These are phyloP conservation scores for Moesziomyces globuligerus DNA, from an alignment of 1,284 basidiomycete species.

Conservation along the genomic window DNA sequence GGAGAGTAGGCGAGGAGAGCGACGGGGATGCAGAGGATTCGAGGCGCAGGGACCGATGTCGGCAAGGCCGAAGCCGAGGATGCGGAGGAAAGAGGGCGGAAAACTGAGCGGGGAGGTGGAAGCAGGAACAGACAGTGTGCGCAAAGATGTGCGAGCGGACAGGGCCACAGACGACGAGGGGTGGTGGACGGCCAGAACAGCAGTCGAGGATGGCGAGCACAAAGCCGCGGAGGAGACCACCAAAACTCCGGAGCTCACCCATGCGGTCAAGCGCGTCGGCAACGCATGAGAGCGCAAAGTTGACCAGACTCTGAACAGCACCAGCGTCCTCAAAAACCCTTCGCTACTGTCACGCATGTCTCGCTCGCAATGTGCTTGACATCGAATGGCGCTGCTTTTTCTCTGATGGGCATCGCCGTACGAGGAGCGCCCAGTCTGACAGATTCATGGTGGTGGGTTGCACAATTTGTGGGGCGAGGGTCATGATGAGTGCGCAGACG, in stretches of 20 bases:
- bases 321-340: no score
- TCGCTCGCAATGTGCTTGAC: neutral
- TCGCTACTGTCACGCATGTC: no score
- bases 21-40: neutral
- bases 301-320: no score
- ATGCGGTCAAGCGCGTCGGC: neutral
- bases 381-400: neutral
- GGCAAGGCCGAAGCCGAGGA: no score
- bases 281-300: neutral
- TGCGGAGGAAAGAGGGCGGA: neutral
- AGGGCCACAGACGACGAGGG: no score
- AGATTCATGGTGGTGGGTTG: neutral
- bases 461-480: no score
- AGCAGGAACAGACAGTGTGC: neutral
- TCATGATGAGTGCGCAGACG: neutral
- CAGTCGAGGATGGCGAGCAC: neutral
- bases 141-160: neutral
- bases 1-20: neutral
- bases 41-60: no score
- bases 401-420: neutral
- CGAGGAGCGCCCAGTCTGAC: neutral
- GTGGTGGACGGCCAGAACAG: neutral
- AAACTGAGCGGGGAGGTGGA: neutral
- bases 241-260: neutral
- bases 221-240: neutral